Evolutionary conservation across 495 filamentous ascomycete genomes (phyloP).

Genomic region (Tetracladium setigerum): DNA sequence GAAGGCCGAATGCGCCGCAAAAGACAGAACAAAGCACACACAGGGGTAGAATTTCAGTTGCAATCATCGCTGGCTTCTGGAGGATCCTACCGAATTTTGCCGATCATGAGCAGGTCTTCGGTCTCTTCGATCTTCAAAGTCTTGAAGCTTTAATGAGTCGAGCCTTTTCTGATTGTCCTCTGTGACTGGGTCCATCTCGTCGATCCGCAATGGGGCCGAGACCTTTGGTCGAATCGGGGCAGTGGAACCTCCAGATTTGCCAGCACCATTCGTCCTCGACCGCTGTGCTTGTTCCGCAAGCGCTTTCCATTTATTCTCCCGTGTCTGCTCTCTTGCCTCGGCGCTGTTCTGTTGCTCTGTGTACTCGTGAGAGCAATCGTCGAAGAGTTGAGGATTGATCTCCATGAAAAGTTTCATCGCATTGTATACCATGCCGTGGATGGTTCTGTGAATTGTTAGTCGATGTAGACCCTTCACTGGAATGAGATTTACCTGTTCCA

Average conservation of each 20-base stretch:
- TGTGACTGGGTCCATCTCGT: conserved; percentile 46
- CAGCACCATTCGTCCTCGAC: conserved; percentile 33
- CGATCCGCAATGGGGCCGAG: conserved; percentile 50
- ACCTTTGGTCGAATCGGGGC: conserved; percentile 33
- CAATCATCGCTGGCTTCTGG: conserved; percentile 27
- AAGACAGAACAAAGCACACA: conserved; percentile 17
- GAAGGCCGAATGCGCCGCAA: conserved; percentile 7
- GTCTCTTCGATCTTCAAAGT: conserved; percentile 21
- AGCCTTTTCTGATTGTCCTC: conserved; percentile 80
- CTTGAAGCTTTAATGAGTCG: conserved; percentile 73
- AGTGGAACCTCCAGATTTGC: conserved; percentile 21
- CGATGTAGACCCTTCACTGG: background rate
- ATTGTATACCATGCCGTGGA: conserved; percentile 99
- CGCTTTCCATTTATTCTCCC: conserved; percentile 80
- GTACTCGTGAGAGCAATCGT: conserved; percentile 97
- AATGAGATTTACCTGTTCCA: conserved; percentile 78
- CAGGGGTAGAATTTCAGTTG: conserved; percentile 13
- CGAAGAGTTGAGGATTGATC: conserved; percentile 97
- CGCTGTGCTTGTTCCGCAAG: conserved; percentile 72
- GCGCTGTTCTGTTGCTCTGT: conserved; percentile 92
- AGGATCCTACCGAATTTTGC: conserved; percentile 26
- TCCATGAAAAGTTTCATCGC: conserved; percentile 99
- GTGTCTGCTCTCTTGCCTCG: conserved; percentile 63
- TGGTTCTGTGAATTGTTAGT: conserved; percentile 56
- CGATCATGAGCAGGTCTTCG: conserved; percentile 38